Base-by-base conservation (phyloP, 1,284 basidiomycete genomes). In the Boletus smithii region DNA sequence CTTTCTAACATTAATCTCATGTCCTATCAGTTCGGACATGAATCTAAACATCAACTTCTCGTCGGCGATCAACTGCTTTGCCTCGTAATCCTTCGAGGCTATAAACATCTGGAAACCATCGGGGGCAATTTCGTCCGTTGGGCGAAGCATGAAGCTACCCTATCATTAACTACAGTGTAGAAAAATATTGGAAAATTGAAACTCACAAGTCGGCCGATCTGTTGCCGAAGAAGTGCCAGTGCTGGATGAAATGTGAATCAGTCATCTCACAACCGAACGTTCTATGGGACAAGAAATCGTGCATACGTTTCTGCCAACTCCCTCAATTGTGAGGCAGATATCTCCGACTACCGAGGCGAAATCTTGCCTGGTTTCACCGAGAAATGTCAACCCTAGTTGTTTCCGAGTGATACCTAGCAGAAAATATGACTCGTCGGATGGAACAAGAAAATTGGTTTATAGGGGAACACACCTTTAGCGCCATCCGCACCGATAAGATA, bases 401-500 rank as follows among this genome's bases (percentile, higher is more conserved):
- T 77, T 76, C 38, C 74, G 63, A n/a, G 73, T 67, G n/a, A 46
- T 33, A 2, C 64, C 51, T 55, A 6, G 16, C 9, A 30, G 6
- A 23, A 37, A 29, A 24, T 1, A 13, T 16, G 20, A 13, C 18
- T 20, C 16, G 23, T 37, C 10, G n/a, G 7, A 17, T 18, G 24
- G 1, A 18, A 27, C 3, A 16, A 17, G 6, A 36, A 14, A 8
- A 1, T 16, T 16, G 8, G 8, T 4, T 23, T 3, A 24, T 29
- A 20, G 8, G 24, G 13, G 10, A 8, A 43, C 49, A 20, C 10
- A 62, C 66, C 65, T 41, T 56, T 64, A 0, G 66, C 72, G 8
- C 72, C 71, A 51, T 74, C 74, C 1, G 66, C 55, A 0, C 73
- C 73, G 1, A 75, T 52, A 7, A 74, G 41, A 40, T 59, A 72